These are phyloP conservation scores for Bolboschoenus planiculmis DNA, from an alignment of 176 grass and related monocot genomes.

Conservation along the genomic window DNA sequence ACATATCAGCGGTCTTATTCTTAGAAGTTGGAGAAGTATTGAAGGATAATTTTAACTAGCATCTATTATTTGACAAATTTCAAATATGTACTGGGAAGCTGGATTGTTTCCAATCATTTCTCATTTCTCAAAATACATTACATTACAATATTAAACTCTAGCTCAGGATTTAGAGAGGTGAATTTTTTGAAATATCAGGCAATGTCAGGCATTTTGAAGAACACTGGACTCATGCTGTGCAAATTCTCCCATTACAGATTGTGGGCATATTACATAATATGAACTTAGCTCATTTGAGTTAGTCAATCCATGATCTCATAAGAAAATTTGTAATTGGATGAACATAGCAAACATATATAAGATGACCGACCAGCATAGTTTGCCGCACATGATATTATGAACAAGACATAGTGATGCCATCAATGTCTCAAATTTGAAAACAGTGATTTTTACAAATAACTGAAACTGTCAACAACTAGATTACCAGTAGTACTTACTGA, in stretches of 20 bases:
- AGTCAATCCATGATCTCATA: background rate
- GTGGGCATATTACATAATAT: background rate
- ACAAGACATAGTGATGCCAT: background rate
- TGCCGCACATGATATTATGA: background rate
- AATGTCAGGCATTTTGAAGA: background rate
- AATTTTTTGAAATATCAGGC: background rate
- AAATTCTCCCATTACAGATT: background rate
- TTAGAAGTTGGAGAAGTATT: background rate
- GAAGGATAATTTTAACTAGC: background rate
- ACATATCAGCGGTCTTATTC: background rate
- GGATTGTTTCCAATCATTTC: background rate
- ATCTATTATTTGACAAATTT: background rate
- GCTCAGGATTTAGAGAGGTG: background rate
- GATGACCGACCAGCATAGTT: background rate
- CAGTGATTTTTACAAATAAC: background rate
- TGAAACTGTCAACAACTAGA: background rate
- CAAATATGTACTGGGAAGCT: background rate
- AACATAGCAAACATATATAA: background rate
- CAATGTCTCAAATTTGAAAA: background rate
- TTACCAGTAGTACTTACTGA: background rate
- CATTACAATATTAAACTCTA: background rate
- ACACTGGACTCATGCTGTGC: background rate
- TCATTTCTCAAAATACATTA: background rate
- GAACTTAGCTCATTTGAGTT: background rate
- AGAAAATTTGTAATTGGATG: background rate